Evolutionary conservation across 2,329 filamentous ascomycete genomes (phyloP).

Genomic region (Paracorniculantispora psalliotae): DNA sequence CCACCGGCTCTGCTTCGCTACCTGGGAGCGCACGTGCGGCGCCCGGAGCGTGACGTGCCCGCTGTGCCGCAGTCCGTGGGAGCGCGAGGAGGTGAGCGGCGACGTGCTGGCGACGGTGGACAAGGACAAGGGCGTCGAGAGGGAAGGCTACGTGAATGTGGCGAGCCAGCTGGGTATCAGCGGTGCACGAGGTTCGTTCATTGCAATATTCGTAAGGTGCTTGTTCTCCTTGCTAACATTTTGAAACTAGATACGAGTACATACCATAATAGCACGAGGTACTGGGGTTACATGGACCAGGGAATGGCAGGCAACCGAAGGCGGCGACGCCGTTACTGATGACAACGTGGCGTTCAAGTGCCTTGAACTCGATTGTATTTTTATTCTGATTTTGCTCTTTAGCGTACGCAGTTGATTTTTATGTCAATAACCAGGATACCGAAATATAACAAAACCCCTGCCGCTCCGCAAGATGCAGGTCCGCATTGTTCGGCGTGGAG

Average conservation of each 20-base stretch:
- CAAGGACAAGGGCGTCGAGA: slow-evolving; percentile 32
- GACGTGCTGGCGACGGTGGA: slow-evolving; percentile 39
- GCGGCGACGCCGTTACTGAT: background rate
- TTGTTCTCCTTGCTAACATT: background rate
- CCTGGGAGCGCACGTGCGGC: slow-evolving; percentile 42
- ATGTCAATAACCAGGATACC: background rate
- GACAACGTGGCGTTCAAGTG: background rate
- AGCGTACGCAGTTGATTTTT: too few relatives aligned
- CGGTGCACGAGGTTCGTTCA: slow-evolving; percentile 40
- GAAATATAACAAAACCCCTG: background rate
- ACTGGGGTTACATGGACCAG: background rate
- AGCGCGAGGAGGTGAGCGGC: slow-evolving; percentile 35
- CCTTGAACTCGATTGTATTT: background rate
- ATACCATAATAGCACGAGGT: background rate
- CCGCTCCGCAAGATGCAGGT: slow-evolving; percentile 37
- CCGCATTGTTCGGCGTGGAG: background rate
- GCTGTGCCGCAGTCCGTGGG: slow-evolving; percentile 55
- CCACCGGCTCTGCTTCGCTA: slow-evolving; percentile 49
- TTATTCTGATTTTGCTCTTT: too few relatives aligned
- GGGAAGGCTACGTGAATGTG: slow-evolving; percentile 58
- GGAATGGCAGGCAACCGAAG: background rate
- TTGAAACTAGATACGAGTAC: background rate
- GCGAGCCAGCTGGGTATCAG: slow-evolving; percentile 56
- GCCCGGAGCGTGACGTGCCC: slow-evolving; percentile 50
- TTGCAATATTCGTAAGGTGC: background rate